These are phyloP conservation scores for Cordyceps javanica DNA, from an alignment of 2,329 filamentous ascomycete species.

Conservation along the genomic window DNA sequence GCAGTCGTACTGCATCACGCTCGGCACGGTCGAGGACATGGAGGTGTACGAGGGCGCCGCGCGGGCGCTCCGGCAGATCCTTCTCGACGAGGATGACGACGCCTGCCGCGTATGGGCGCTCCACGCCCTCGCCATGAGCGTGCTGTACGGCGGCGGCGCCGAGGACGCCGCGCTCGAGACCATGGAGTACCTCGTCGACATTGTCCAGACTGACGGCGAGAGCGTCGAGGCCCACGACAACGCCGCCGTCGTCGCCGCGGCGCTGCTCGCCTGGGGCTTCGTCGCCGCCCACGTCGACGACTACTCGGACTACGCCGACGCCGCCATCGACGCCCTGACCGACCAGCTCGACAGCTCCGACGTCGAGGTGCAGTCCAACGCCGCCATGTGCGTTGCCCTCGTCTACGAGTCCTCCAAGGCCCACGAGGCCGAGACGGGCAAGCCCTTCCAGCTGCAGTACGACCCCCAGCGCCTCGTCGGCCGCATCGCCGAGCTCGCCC, in stretches of 20 bases:
- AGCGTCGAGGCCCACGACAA: slow-evolving; percentile 66
- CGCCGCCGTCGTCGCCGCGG: slow-evolving; percentile 63
- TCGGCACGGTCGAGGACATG: slow-evolving; percentile 59
- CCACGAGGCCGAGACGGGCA: slow-evolving; percentile 42
- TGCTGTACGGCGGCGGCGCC: slow-evolving; percentile 69
- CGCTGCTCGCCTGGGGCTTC: slow-evolving; percentile 73
- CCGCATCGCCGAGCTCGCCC: slow-evolving; percentile 42
- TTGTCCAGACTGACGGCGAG: slow-evolving; percentile 73
- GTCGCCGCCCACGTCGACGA: slow-evolving; percentile 73
- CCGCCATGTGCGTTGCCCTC: slow-evolving; percentile 74
- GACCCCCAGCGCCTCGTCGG: slow-evolving; percentile 43
- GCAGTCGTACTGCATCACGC: slow-evolving; percentile 64
- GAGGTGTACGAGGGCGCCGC: slow-evolving; percentile 26
- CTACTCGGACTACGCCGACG: slow-evolving; percentile 62
- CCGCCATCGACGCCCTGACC: slow-evolving; percentile 72
- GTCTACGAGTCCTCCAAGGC: slow-evolving; percentile 65
- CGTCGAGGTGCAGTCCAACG: slow-evolving; percentile 66
- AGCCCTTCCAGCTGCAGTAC: slow-evolving; percentile 43
- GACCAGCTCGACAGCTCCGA: slow-evolving; percentile 78
- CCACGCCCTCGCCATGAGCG: slow-evolving; percentile 64
- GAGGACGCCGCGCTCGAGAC: slow-evolving; percentile 62
- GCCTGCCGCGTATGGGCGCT: slow-evolving; percentile 63
- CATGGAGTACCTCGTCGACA: slow-evolving; percentile 70
- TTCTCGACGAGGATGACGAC: slow-evolving; percentile 53
- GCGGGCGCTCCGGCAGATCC: slow-evolving; percentile 28